These are phyloP conservation scores for Pichia sp. DNA, from an alignment of 1,139 yeast genomes.

Conservation along the genomic window DNA sequence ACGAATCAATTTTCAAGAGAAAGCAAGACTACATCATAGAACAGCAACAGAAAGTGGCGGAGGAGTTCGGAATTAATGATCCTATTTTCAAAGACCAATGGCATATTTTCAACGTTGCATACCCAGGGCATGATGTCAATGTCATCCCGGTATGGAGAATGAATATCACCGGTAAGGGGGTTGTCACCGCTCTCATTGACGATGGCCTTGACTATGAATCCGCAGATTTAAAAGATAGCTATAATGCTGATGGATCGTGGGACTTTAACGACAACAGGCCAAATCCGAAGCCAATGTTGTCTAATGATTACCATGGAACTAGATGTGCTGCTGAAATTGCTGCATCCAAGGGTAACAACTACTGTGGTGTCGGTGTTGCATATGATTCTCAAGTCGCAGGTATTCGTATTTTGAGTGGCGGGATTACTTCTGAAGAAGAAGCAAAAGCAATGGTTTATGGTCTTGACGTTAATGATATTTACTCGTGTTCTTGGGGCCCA, in stretches of 20 bases:
- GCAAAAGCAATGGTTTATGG: conserved; percentile 83
- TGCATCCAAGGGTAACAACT: conserved; percentile 70
- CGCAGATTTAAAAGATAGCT: conserved; percentile 64
- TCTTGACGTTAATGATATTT: conserved; percentile 77
- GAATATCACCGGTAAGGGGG: conserved; percentile 74
- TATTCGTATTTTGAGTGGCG: conserved; percentile 77
- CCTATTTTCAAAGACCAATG: conserved; percentile 81
- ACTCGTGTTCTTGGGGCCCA: conserved; percentile 99
- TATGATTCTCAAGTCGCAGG: conserved; percentile 84
- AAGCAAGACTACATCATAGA: conserved; percentile 32
- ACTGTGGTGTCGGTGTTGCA: conserved; percentile 95
- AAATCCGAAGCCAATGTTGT: conserved; percentile 71
- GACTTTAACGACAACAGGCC: conserved; percentile 77
- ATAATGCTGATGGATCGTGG: conserved; percentile 74
- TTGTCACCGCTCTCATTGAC: conserved; percentile 84
- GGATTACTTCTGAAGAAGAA: conserved; percentile 78
- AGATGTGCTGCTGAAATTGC: conserved; percentile 99
- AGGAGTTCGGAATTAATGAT: conserved; percentile 62
- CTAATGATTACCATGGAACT: conserved; percentile 94
- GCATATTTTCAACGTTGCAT: conserved; percentile 72
- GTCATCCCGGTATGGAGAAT: conserved; percentile 81
- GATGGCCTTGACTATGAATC: conserved; percentile 87
- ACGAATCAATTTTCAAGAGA: neutral
- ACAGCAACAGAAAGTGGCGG: conserved; percentile 36
- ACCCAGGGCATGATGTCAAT: conserved; percentile 80